These are phyloP conservation scores for Colletotrichum eremochloae DNA, from an alignment of 2,329 filamentous ascomycete genomes.

Conservation along the genomic window DNA sequence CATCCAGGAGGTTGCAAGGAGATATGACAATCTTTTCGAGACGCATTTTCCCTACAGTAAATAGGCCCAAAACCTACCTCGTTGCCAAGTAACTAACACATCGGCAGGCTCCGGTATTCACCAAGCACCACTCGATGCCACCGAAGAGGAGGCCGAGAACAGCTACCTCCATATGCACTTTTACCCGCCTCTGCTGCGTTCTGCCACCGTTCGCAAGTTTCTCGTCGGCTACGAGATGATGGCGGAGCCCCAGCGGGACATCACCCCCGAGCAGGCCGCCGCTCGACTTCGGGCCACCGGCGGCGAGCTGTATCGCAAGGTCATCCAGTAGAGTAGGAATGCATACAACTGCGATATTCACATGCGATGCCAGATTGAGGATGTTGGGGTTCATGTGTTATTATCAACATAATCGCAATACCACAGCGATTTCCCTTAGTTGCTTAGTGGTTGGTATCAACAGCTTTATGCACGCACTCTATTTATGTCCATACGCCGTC, in stretches of 20 bases:
- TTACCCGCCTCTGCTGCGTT: constrained; percentile 92
- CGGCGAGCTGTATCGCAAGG: constrained; percentile 86
- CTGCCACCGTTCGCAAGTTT: constrained; percentile 95
- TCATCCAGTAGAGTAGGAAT: constrained; percentile 50
- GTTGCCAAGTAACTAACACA: constrained; percentile 42
- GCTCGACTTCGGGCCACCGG: constrained; percentile 80
- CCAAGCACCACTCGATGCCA: constrained; percentile 89
- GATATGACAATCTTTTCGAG: constrained; percentile 98
- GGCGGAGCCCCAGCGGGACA: constrained; percentile 97
- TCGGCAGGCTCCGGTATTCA: constrained; percentile 86
- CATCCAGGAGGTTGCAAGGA: constrained; percentile 87
- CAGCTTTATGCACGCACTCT: background rate
- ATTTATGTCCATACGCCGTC: background rate
- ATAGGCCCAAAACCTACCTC: constrained; percentile 46
- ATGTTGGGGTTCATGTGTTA: background rate
- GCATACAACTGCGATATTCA: background rate
- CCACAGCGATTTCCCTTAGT: background rate
- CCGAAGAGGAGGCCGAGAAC: constrained; percentile 84
- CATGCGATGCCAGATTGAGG: background rate
- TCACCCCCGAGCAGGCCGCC: constrained; percentile 96
- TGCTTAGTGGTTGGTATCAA: background rate
- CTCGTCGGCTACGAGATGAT: constrained; percentile 96
- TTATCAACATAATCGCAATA: background rate
- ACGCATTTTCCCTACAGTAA: constrained; percentile 94
- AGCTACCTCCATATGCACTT: constrained; percentile 98